Base-by-base conservation (phyloP, 2,329 filamentous ascomycete species). In the Ramularia endophylla region DNA sequence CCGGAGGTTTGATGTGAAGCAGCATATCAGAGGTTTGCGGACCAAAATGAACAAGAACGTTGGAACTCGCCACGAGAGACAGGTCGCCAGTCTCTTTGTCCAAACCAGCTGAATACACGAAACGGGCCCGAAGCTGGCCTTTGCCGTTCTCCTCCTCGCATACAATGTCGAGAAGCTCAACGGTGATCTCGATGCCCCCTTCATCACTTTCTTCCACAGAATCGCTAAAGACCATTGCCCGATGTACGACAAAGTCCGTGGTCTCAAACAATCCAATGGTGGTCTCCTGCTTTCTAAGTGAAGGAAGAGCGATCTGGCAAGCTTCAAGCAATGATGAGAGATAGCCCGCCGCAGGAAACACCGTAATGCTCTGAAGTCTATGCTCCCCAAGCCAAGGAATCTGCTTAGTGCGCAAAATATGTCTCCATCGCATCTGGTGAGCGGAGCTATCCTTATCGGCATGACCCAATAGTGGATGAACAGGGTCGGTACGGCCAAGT, bases 381-480 rank as follows among this genome's bases (percentile, higher is more conserved):
- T 67, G 64, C 16, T 55, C 58, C 6, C 31, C 34, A 7, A 67
- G 34, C 64, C 63, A 66, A 1, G 58, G 51, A 1, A 58, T 27
- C 27, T 63, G 56, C 1, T 25, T 35, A 3, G 30, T 13, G 9
- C 33, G 20, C n/a, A 51, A 27, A 25, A 20, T 19, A 15, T 47
- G 42, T 13, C 35, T 20, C 48, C 48, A 51, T 15, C 22, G 15
- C 15, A 28, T 7, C 7, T 3, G 11, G 12, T 27, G 30, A 16
- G 13, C 9, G 6, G n/a, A 16, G 16, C 17, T 31, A 18, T 30
- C 41, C 13, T 31, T 18, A 16, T 16, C 12, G 16, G 22, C 9
- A 37, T 11, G 12, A n/a, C 46, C 40, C 15, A 48, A 36, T 9
- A 48, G 33, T 22, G 27, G 25, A 30, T 45, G 42, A 9, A n/a